phyloP scores from a whole-genome alignment of 768 basidiomycete species.

The Mycena alexandri region DNA sequence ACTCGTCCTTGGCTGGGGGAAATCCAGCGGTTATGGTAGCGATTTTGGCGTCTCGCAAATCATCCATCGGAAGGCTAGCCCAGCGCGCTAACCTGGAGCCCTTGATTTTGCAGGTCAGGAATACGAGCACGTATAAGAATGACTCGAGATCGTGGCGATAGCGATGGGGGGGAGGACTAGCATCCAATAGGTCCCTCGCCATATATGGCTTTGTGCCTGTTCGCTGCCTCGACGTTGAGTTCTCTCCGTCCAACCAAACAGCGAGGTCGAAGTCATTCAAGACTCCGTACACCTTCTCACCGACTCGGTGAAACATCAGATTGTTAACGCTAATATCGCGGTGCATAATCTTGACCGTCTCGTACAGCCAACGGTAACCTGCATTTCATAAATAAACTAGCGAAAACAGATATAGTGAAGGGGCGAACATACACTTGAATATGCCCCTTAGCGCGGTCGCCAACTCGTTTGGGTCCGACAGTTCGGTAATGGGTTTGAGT shows the following conservation, averaged over 20 bases:
- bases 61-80: too few species aligned
- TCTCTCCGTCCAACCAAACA: background rate
- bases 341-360: slow-evolving; percentile 3
- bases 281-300: slow-evolving; percentile 8
- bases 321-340: slow-evolving; percentile 7
- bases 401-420: background rate
- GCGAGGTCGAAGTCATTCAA: slow-evolving; percentile 23
- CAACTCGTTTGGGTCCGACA: background rate
- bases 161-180: slow-evolving; percentile 35
- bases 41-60: too few species aligned
- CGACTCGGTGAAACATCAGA: slow-evolving; percentile 4
- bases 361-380: slow-evolving; percentile 14
- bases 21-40: too few species aligned
- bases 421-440: slow-evolving; percentile 2
- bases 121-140: slow-evolving; percentile 43
- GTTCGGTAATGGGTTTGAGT: background rate
- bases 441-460: slow-evolving; percentile 3
- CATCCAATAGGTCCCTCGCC: slow-evolving; percentile 44
- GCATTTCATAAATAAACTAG: slow-evolving; percentile 9
- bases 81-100: too few species aligned
- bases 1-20: too few species aligned
- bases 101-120: slow-evolving; percentile 15
- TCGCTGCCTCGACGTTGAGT: slow-evolving; percentile 37
- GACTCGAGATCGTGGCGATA: slow-evolving; percentile 47
- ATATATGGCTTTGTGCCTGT: slow-evolving; percentile 48